These are phyloP conservation scores for Capsicum rhomboideum DNA, from an alignment of 257 asterid genomes.

Conservation along the genomic window DNA sequence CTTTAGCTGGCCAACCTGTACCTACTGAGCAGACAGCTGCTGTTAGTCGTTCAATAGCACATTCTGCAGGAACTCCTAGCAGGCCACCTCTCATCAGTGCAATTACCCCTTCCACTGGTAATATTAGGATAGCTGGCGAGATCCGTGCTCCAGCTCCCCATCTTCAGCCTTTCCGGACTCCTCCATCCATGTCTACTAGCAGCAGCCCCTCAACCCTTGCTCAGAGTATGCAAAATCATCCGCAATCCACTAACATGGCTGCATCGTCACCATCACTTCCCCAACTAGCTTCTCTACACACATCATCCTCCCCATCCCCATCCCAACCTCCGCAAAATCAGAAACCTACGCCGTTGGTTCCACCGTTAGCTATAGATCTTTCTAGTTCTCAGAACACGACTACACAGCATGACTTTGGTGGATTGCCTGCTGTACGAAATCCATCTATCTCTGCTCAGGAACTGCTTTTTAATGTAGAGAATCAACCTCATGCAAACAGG, in stretches of 20 bases:
- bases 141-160: conserved; percentile 39
- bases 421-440: not conserved
- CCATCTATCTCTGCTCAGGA: conserved; percentile 10
- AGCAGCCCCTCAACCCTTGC: conserved; percentile 6
- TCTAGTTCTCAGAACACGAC: conserved; percentile 3
- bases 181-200: conserved; percentile 9
- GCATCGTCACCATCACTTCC: conserved; percentile 12
- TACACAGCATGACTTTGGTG: conserved; percentile 7
- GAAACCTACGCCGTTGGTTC: not conserved
- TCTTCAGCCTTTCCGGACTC: conserved; percentile 43
- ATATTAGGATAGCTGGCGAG: conserved; percentile 33
- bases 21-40: conserved; percentile 21
- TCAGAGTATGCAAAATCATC: conserved; percentile 9
- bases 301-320: not conserved
- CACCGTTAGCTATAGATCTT: not conserved
- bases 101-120: conserved; percentile 26
- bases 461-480: conserved; percentile 19
- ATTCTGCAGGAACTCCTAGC: conserved; percentile 22
- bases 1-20: conserved; percentile 11
- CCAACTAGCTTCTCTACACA: conserved; percentile 6
- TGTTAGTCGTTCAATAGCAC: conserved; percentile 27
- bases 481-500: conserved; percentile 4
- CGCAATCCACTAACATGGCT: not conserved
- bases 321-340: not conserved
- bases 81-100: conserved; percentile 57